Evolutionary conservation across 2,329 filamentous ascomycete genomes (phyloP).

Genomic region (Lachnellula subtilissima): DNA sequence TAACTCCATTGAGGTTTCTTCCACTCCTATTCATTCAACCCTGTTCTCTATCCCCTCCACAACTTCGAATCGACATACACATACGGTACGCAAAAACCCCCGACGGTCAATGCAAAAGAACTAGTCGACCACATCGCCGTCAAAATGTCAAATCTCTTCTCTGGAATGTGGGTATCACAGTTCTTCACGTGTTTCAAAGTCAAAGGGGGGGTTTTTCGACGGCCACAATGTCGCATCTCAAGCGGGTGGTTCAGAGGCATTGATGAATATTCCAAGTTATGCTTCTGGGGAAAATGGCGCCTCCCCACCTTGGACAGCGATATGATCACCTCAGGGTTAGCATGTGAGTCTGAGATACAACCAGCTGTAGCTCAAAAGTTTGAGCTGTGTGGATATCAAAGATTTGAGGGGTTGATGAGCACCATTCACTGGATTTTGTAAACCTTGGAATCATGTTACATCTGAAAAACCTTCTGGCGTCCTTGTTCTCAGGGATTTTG

Average conservation of each 20-base stretch:
- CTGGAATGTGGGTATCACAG: slow-evolving; percentile 31
- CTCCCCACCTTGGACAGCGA: not conserved
- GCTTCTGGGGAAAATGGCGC: not conserved
- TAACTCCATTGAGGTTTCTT: not conserved
- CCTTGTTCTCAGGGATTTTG: not conserved
- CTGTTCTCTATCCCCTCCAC: not conserved
- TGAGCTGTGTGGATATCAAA: not conserved
- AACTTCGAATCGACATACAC: not conserved
- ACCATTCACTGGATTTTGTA: too few relatives aligned
- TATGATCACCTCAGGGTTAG: not conserved
- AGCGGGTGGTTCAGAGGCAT: too few relatives aligned
- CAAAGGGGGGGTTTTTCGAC: too few relatives aligned
- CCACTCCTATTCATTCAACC: not conserved
- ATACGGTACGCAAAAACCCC: not conserved
- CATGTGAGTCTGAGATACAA: not conserved
- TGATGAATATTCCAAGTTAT: not conserved
- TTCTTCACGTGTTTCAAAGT: slow-evolving; percentile 1
- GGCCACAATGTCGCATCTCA: too few relatives aligned
- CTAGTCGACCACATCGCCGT: not conserved
- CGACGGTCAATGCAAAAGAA: not conserved
- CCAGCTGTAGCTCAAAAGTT: not conserved
- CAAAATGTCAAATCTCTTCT: slow-evolving; percentile 33
- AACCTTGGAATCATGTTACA: too few relatives aligned
- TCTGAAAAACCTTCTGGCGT: too few relatives aligned
- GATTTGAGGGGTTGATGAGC: not conserved